Base-by-base conservation (phyloP, 2,329 filamentous ascomycete genomes). In the Bisporella sp. region DNA sequence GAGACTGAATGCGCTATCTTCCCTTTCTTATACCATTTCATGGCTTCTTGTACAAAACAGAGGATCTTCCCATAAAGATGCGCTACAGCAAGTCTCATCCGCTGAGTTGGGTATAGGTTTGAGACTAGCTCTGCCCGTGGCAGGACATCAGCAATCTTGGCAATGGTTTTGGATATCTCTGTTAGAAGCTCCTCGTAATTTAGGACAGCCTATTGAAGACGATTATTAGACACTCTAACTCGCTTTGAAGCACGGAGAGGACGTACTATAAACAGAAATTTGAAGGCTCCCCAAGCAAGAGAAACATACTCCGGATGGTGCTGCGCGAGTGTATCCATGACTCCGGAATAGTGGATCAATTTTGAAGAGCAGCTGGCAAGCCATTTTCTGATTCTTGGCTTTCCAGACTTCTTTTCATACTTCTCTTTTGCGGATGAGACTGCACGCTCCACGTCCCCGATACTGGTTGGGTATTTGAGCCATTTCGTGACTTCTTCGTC, bases 251-350 rank as follows among this genome's bases (percentile, higher is more conserved):
- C 11, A 13, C 32, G 9, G 9, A 6, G 28, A 21, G 42, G 41
- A 7, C 49, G 47, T 52, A 63, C 61, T 3, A 54, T 35, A 6
- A 64, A 57, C 0, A 62, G 21, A 31, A 64, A 59, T 45, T 63
- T 63, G 35, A 63, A 53, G 1, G 58, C 46, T 1, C 61, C 60
- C 58, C 59, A 62, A 5, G 48, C 57, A 32, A 62, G 41, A 6
- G 58, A 54, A 4, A 55, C 53, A 35, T 60, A 56, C 44, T 62
- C 59, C 1, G 60, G 59, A 37, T 63, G 53, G 37, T 62, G 59
- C 47, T 63, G 58, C 4, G 48, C 48, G 3, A 62, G 30, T 6
- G 45, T 35, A 33, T 52, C 47, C 31, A 52, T 29, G 41, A 50
- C 46, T n/a, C 21, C 31, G 11, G 31, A 41, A 32, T 54, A 54